These are phyloP conservation scores for Pseudozyma sp. DNA, from an alignment of 1,284 basidiomycete genomes.

Conservation along the genomic window DNA sequence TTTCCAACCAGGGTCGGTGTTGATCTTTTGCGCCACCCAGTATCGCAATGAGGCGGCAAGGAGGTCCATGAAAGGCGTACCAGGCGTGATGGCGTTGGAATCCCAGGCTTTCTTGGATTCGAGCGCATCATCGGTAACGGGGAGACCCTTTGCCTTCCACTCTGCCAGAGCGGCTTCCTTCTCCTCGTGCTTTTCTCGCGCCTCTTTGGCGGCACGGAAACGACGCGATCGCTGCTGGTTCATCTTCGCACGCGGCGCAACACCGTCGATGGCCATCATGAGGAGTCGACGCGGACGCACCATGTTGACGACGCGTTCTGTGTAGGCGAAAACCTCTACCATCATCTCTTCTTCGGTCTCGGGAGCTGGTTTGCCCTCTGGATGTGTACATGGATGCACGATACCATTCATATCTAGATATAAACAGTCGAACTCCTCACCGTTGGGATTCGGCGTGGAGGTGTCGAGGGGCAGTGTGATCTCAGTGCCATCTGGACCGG, in stretches of 20 bases:
- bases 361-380: conserved; percentile 89
- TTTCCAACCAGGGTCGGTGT: conserved; percentile 95
- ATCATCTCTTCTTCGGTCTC: conserved; percentile 99
- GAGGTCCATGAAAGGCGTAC: conserved; percentile 97
- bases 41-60: conserved; percentile 89
- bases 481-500: conserved; percentile 73
- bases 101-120: conserved; percentile 89
- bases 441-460: conserved; percentile 90
- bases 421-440: conserved; percentile 92
- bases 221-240: conserved; percentile 97
- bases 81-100: conserved; percentile 96
- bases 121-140: conserved; percentile 82
- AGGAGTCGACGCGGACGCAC: conserved; percentile 91
- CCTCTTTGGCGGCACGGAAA: conserved; percentile 94
- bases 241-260: conserved; percentile 98
- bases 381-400: conserved; percentile 98
- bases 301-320: conserved; percentile 97
- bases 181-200: conserved; percentile 90
- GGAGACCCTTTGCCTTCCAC: conserved; percentile 91
- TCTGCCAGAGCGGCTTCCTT: conserved; percentile 81
- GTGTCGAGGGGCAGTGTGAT: conserved; percentile 86
- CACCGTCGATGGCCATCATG: conserved; percentile 99
- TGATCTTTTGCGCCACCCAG: conserved; percentile 96
- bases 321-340: conserved; percentile 96
- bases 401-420: conserved; percentile 76